A percentile compares a stretch with the other conserved stretches of the same genome.
phyloP scores from a whole-genome alignment of 2,329 filamentous ascomycete species.

The Colletotrichum sp. region DNA sequence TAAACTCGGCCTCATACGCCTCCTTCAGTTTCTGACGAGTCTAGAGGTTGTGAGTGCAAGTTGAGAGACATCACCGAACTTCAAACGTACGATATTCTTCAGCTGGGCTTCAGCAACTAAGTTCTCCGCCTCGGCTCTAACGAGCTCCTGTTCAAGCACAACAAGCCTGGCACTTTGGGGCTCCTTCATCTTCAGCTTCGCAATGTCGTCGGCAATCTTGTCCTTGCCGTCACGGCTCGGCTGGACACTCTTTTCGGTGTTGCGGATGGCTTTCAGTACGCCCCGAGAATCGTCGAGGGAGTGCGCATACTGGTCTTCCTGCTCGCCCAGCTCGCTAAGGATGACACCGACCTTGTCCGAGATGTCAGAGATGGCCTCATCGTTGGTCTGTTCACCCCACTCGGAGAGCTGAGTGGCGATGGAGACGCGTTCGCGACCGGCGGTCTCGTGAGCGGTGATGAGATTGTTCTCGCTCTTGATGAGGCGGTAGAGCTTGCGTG shows the following conservation, averaged over 20 bases:
- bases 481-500: conserved; percentile 85
- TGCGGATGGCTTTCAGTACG: conserved; percentile 88
- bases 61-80: not conserved
- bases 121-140: conserved; percentile 93
- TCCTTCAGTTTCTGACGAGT: conserved; percentile 97
- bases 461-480: conserved; percentile 96
- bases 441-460: conserved; percentile 82
- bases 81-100: conserved; percentile 80
- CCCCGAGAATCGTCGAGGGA: conserved; percentile 84
- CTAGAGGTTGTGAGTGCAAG: conserved; percentile 43
- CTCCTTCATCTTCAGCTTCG: conserved; percentile 90
- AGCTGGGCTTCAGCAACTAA: conserved; percentile 96
- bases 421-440: conserved; percentile 80
- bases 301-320: conserved; percentile 88
- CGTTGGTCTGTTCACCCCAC: conserved; percentile 91
- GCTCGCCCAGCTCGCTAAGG: conserved; percentile 89
- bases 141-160: conserved; percentile 92
- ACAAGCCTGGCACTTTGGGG: conserved; percentile 82
- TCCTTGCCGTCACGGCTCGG: conserved; percentile 85
- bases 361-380: conserved; percentile 87
- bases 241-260: conserved; percentile 95
- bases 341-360: conserved; percentile 96
- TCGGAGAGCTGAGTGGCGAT: conserved; percentile 93
- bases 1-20: conserved; percentile 87
- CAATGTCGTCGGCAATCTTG: conserved; percentile 92